Evolutionary conservation across 2,329 filamentous ascomycete species (phyloP).

Genomic region (Colletotrichum tamarilloi): DNA sequence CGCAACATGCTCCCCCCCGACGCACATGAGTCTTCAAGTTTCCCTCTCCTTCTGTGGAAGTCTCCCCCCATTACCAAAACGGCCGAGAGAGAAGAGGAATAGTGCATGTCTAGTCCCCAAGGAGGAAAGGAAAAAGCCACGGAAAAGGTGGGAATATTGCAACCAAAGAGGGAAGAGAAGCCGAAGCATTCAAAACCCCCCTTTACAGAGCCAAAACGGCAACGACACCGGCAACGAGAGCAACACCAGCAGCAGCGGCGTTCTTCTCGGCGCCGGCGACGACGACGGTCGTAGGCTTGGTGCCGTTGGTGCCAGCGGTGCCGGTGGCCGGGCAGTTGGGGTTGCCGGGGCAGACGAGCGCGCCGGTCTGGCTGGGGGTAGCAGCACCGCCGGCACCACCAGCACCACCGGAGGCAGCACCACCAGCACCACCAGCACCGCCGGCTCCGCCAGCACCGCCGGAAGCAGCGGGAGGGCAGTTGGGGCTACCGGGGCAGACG

Average conservation of each 20-base stretch:
- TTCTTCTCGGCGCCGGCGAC: conserved; percentile 21
- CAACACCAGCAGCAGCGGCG: conserved; percentile 2
- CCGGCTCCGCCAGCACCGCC: not conserved
- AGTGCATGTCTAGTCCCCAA: too few relatives aligned
- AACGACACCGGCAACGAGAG: conserved; percentile 18
- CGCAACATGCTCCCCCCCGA: too few relatives aligned
- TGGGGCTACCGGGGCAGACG: not conserved
- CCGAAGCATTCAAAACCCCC: too few relatives aligned
- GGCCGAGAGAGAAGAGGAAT: not conserved
- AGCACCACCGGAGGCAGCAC: not conserved
- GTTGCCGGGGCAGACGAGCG: not conserved
- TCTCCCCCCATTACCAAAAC: conserved; percentile 5
- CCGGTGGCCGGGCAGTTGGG: not conserved
- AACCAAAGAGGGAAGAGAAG: too few relatives aligned
- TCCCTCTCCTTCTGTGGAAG: not conserved
- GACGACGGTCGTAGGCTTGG: conserved; percentile 16
- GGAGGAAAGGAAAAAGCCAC: not conserved
- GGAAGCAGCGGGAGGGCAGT: not conserved
- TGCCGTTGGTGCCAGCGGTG: not conserved
- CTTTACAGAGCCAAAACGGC: conserved; percentile 26
- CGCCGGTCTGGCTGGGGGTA: not conserved
- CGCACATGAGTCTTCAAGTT: too few relatives aligned
- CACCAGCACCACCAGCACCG: not conserved
- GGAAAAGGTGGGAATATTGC: too few relatives aligned
- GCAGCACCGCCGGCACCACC: not conserved